phyloP scores from a whole-genome alignment of 2,329 filamentous ascomycete species.

The Dactylonectria macrodidyma region DNA sequence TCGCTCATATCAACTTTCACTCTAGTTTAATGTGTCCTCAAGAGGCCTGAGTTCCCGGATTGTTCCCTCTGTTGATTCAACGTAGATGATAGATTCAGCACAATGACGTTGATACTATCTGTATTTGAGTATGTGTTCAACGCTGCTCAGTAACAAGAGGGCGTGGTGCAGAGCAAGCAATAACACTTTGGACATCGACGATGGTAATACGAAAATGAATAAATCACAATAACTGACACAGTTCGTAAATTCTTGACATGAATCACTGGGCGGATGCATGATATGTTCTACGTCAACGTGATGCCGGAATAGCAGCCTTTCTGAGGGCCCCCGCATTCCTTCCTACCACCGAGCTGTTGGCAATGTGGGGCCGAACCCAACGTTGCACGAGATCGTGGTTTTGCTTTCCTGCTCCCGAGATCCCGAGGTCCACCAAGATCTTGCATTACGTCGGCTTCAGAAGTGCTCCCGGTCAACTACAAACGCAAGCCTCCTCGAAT shows the following conservation, averaged over 20 bases:
- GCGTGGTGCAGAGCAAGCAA: background rate
- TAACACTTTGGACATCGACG: background rate
- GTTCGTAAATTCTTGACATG: no score
- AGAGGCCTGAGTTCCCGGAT: no score
- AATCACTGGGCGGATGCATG: background rate
- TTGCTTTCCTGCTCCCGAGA: conserved; percentile 6
- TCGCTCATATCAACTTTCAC: no score
- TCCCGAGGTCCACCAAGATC: conserved; percentile 20
- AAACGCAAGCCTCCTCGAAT: background rate
- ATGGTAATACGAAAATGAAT: no score
- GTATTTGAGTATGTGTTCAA: no score
- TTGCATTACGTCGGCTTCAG: background rate
- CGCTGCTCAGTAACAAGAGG: no score
- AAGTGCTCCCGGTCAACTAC: background rate
- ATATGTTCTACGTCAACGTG: background rate
- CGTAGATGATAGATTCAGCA: no score
- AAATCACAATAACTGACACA: background rate
- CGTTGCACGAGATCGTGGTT: conserved; percentile 17
- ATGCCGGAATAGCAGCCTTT: background rate
- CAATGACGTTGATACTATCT: no score
- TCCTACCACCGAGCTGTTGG: background rate
- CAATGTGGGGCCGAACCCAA: conserved; percentile 20
- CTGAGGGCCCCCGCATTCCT: background rate
- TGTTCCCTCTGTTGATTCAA: no score
- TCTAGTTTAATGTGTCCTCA: no score